Base-by-base conservation (phyloP, 805 yeast genomes). In the Yarrowia sp. region DNA sequence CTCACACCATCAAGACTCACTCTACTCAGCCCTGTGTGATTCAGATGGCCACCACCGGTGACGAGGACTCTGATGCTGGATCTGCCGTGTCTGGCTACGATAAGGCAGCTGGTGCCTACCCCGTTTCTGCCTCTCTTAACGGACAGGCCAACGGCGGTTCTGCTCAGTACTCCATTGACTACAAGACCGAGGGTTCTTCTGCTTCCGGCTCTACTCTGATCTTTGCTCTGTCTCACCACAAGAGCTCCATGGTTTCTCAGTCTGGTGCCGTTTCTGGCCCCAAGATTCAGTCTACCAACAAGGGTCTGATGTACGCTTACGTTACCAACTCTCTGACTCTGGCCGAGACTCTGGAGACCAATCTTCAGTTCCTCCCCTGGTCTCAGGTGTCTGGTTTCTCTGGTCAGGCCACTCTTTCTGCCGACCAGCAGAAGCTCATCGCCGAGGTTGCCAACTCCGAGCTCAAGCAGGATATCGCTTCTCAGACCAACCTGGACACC, bases 211-310 rank as follows among this genome's bases (percentile, higher is more conserved):
- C 68, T 9, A 69, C 76, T 14, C 69, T 87, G 26, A 73, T 87
- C 38, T 88, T 82, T 72, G 90, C 90, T 4, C 77, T 87, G 30
- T 90, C 92, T 14, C 95, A 88, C 73, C 90, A 86, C 68, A 73
- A 77, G 19, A 54, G 73, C 1, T 67, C 73, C 26, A 22, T 48
- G 41, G 44, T 46, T 12, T 33, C 44, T 8, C 64, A 48, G 28
- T n/a, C 46, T n/a, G 64, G 56, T 4, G 64, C 56, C 10, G 56
- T 61, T 8, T 70, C 80, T 1, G 69, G 66, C 1, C 64, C 69
- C 33, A 32, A 41, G 22, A 41, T 58, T 14, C 38, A 21, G 32
- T 82, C 89, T 0, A 80, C 85, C 7, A 78, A 83, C 75, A 73
- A 75, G 61, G 82, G 86, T 16, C 67, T 67, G 8, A 73, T 70